Evolutionary conservation across 257 asterid genomes (phyloP).

Genomic region (Schizonepeta tenuifolia): DNA sequence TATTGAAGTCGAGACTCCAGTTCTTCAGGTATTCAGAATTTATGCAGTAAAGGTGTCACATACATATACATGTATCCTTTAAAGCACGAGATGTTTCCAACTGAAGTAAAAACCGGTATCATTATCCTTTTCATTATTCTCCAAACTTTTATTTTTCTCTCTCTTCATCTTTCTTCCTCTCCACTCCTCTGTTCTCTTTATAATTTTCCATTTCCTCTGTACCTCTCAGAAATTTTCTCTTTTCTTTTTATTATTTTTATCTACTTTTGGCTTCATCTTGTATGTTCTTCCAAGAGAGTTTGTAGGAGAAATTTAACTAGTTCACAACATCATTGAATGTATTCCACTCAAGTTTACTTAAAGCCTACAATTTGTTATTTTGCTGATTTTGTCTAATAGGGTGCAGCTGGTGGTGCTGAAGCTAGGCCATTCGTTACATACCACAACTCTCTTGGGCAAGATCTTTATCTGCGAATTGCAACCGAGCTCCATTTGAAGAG

Average conservation of each 20-base stretch:
- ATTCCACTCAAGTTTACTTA: not conserved
- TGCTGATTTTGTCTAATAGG: constrained; percentile 58
- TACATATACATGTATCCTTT: not conserved
- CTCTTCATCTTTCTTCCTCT: not conserved
- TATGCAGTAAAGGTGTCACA: constrained; percentile 1
- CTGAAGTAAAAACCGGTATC: not conserved
- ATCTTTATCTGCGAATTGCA: constrained; percentile 94
- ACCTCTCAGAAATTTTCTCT: constrained; percentile 11
- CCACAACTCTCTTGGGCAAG: constrained; percentile 98
- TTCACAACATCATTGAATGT: not conserved
- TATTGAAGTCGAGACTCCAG: constrained; percentile 95
- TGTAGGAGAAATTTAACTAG: not conserved
- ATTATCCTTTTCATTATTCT: not conserved
- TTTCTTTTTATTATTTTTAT: not conserved
- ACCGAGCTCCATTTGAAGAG: constrained; percentile 98
- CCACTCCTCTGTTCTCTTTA: not conserved
- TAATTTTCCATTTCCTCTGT: constrained; percentile 7
- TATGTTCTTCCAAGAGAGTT: not conserved
- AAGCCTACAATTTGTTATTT: constrained; percentile 11
- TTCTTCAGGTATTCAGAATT: constrained; percentile 81
- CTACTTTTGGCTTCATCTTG: not conserved
- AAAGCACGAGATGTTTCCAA: constrained; percentile 6
- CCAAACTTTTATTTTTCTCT: not conserved
- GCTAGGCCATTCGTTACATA: constrained; percentile 98
- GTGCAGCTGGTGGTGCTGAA: constrained; percentile 99